A percentile compares a stretch with the other conserved stretches of the same genome.
phyloP scores from a whole-genome alignment of 305 asterid genomes.

The Fraxinus albicans region DNA sequence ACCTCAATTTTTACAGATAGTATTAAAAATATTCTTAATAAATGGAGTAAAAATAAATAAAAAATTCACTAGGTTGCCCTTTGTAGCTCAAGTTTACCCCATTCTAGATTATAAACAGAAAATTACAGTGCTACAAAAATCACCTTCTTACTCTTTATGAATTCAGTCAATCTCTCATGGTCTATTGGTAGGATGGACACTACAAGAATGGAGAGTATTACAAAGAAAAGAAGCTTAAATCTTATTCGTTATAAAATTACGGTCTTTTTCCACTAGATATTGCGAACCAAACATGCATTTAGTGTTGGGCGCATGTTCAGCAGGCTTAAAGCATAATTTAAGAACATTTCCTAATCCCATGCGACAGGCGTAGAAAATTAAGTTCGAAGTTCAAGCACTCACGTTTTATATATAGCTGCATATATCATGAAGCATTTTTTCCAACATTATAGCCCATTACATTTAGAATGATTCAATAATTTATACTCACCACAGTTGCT shows the following conservation, averaged over 20 bases:
- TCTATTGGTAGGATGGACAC: not conserved
- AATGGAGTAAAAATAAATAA: not conserved
- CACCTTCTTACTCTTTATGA: not conserved
- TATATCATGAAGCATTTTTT: not conserved
- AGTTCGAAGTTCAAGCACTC: not conserved
- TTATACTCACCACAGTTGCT: conserved; percentile 68
- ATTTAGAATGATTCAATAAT: not conserved
- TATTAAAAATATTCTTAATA: not conserved
- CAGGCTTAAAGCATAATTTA: not conserved
- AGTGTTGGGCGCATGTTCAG: not conserved
- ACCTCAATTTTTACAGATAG: not conserved
- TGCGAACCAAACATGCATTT: not conserved
- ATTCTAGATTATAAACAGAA: not conserved
- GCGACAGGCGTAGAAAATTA: not conserved
- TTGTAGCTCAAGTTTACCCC: not conserved
- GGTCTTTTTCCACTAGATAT: not conserved
- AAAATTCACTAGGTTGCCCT: not conserved
- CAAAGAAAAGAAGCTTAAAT: not conserved
- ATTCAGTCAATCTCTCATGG: not conserved
- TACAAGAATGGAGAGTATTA: not conserved
- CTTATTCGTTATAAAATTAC: not conserved
- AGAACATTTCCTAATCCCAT: not conserved
- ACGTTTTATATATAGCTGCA: not conserved
- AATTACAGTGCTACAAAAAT: not conserved
- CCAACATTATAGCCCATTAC: not conserved